Evolutionary conservation across 108 stramenopile genomes (phyloP), one percentile per base, ranked within the genome.

Genomic region (Cyclotella atomus): DNA sequence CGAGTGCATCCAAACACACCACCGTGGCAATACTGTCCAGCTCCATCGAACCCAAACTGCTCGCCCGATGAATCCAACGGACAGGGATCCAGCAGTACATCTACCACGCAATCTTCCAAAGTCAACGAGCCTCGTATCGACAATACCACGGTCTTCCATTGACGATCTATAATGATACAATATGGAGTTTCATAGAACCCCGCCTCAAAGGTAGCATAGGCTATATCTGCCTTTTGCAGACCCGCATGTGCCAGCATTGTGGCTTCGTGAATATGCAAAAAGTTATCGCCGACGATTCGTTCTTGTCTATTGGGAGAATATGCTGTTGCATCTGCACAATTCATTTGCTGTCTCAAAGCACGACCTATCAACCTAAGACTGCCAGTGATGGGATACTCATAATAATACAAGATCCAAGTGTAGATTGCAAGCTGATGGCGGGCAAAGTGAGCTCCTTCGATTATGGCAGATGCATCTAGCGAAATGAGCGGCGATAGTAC

Each of bases 71-170:
- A 66, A 33, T 95, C 91, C 21, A 97, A 69, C 15, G 90, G 80
- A 57, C 83, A 85, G 16, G 97, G 95, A 55, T 97, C 92, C 15
- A 96, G 82, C 24, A 91, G 71, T 0, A 91, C 95, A 73, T 99
- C 98, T 14, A 91, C 93, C n/a, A 99, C 79, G 69, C 94, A 91
- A 70, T 99, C 98, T 67, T 98, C 98, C 41, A 99, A 59, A 35
- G 91, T 93, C 66, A 99, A 84, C 34, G 96, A 97, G 45, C 98
- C 98, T 34, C 98, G 81, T 25, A 99, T 91, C 19, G 93, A 83
- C 1, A 99, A 59, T n/a, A 99, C 96, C 15, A 98, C 83, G 8
- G 85, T 73, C 64, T 89, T 68, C 85, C 87, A 90, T 47, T 81
- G 82, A 61, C 92, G 92, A 74, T 99, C 98, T 55, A 97, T 67